A percentile compares a stretch with the other conserved stretches of the same genome.
These are phyloP conservation scores for Pseudophaeomoniella oleicola DNA, from an alignment of 2,329 filamentous ascomycete species.

Conservation along the genomic window DNA sequence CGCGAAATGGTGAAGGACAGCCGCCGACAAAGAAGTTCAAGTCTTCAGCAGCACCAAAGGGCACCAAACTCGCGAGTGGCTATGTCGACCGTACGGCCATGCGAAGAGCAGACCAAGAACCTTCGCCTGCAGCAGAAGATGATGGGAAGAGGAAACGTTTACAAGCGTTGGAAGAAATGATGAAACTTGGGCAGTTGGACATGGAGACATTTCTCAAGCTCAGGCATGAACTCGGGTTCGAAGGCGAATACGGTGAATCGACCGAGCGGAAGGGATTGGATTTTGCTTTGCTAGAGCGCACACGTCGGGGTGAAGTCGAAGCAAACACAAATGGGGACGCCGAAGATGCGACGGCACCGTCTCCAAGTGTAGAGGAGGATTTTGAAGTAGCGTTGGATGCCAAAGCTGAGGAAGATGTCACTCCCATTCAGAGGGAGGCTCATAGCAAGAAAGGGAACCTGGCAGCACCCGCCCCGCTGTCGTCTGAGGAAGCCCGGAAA, in stretches of 20 bases:
- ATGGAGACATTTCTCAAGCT: conserved; percentile 62
- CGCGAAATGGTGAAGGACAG: conserved; percentile 49
- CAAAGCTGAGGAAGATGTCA: conserved; percentile 16
- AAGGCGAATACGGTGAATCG: conserved; percentile 64
- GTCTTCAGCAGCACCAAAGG: conserved; percentile 63
- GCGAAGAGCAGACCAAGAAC: conserved; percentile 41
- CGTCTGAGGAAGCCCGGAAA: too few species aligned
- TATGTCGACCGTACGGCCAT: conserved; percentile 70
- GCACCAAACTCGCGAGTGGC: conserved; percentile 61
- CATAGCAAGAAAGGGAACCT: conserved; percentile 35
- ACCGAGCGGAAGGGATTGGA: conserved; percentile 90
- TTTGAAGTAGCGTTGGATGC: conserved; percentile 27
- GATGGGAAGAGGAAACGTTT: conserved; percentile 50
- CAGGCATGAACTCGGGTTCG: conserved; percentile 58
- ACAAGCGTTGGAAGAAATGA: conserved; percentile 63
- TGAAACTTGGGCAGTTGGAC: conserved; percentile 76
- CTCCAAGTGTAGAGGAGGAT: conserved; percentile 47
- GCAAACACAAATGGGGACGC: conserved; percentile 21
- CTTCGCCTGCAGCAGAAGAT: too few species aligned
- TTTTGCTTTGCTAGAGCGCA: conserved; percentile 48
- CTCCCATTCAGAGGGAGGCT: conserved; percentile 11
- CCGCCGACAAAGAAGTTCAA: conserved; percentile 59
- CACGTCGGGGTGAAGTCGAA: conserved; percentile 41
- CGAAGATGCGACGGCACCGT: conserved; percentile 14
- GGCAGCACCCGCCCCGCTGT: conserved; percentile 27